Evolutionary conservation across 2,329 filamentous ascomycete species (phyloP).

Genomic region (Stachybotrys chlorohalonatus): DNA sequence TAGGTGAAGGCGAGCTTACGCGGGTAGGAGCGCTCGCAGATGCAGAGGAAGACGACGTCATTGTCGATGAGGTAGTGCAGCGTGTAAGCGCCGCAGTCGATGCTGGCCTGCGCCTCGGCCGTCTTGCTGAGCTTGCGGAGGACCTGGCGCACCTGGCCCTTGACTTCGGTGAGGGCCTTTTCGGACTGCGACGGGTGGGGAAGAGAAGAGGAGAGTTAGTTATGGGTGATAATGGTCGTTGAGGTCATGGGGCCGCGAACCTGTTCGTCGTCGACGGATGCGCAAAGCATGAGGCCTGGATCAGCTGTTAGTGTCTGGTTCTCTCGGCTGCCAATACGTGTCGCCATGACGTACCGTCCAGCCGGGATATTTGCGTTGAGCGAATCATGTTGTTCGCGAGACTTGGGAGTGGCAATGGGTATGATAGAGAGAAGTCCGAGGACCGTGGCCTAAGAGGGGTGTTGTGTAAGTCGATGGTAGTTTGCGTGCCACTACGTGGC

Average conservation of each 20-base stretch:
- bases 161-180: constrained; percentile 73
- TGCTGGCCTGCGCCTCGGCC: constrained; percentile 82
- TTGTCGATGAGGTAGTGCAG: constrained; percentile 84
- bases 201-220: neutral
- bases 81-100: constrained; percentile 74
- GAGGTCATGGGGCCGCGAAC: constrained; percentile 26
- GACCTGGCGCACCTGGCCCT: constrained; percentile 83
- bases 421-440: neutral
- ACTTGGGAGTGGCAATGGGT: neutral
- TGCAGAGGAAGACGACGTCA: constrained; percentile 83
- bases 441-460: neutral
- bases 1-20: constrained; percentile 98
- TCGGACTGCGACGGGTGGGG: constrained; percentile 40
- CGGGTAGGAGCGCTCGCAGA: constrained; percentile 88
- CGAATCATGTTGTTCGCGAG: constrained; percentile 56
- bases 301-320: constrained; percentile 8
- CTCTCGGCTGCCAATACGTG: neutral
- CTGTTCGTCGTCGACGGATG: constrained; percentile 86
- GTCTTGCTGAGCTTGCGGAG: constrained; percentile 82
- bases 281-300: constrained; percentile 84
- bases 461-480: neutral
- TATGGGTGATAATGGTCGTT: constrained; percentile 19
- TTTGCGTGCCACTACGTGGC: neutral
- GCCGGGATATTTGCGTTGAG: constrained; percentile 87
- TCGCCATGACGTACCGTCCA: constrained; percentile 58